Conservation (phyloP, 139 green algal genomes). For the Picochlorum sp. region DNA sequence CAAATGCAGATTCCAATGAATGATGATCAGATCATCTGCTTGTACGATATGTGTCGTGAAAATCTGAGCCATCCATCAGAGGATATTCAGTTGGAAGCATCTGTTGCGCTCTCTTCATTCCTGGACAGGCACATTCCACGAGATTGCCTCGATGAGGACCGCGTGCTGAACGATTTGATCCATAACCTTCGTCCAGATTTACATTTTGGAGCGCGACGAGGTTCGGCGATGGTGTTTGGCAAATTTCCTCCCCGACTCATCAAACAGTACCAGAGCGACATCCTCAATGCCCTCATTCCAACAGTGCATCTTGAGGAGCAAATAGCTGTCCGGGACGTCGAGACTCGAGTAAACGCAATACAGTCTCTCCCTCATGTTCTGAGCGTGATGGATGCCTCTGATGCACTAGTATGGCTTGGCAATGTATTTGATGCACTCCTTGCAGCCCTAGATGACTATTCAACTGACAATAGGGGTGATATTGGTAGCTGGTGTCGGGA, state of each 20-base stretch:
- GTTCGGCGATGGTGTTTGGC: constrained; percentile 18
- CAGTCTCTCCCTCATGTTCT: constrained; percentile 33
- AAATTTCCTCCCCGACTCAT: constrained; percentile 11
- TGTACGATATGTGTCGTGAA: constrained; percentile 57
- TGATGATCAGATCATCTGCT: constrained; percentile 24
- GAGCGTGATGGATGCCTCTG: constrained; percentile 5
- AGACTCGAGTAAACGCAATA: constrained; percentile 61
- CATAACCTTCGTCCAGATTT: neutral
- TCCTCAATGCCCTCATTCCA: constrained; percentile 29
- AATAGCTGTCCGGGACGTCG: constrained; percentile 52
- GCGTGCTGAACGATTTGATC: neutral
- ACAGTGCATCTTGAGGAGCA: constrained; percentile 40
- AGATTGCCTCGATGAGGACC: neutral
- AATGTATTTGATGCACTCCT: constrained; percentile 32
- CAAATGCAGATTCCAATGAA: constrained; percentile 31
- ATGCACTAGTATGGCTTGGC: neutral
- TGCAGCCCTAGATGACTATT: constrained; percentile 77
- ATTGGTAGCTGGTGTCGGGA: constrained; percentile 91
- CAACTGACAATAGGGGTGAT: constrained; percentile 87
- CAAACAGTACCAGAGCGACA: constrained; percentile 9
- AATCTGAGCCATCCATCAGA: constrained; percentile 64
- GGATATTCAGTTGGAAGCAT: constrained; percentile 53
- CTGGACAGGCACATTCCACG: constrained; percentile 18
- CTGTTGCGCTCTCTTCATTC: constrained; percentile 50
- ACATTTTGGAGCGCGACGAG: constrained; percentile 12